Evolutionary conservation across 2,329 filamentous ascomycete genomes (phyloP), one percentile per base, ranked within the genome.

Genomic region (Amesomyces nigricolor): DNA sequence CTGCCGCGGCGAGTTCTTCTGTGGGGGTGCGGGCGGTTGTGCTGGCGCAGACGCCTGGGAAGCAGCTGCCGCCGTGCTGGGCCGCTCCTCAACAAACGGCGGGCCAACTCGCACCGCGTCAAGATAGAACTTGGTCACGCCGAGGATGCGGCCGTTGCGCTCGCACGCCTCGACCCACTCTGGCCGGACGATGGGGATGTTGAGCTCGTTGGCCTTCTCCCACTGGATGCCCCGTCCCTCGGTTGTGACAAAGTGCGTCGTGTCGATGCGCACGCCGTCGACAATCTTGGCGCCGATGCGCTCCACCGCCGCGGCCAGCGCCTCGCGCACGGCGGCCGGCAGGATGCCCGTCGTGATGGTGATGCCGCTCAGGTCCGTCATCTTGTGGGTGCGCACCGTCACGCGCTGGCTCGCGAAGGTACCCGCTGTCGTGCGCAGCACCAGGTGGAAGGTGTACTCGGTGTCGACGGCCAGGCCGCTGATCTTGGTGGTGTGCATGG

Each of bases 131-230:
- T 91, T 91, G 64, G 94, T 86, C 30, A 97, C 94, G 48, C 92
- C 91, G 3, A 97, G 86, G 60, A 99, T 95, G 57, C 91, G 84
- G 44, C 92, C 92, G 70, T 89, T 91, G 62, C 88, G 82, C 73
- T 97, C 92, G 69, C 94, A 99, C n/a, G 91, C 92, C 64, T 95
- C 88, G 30, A 99, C 82, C 94, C 94, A 99, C 71, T 99, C 94
- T 17, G 94, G 94, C 39, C 94, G 83, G 19, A 99, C 94, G 10
- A 99, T 90, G 7, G 94, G 94, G 53, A 99, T 95, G 71, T 97
- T 99, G 82, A 91, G 95, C 75, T 97, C 92, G 30, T 92, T 86
- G 1, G 94, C 94, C 76, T 94, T 95, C 74, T 99, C 94, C 94
- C 94, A 99, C 11, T 87, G 81, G 49, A 88, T 80, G 32, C 94